Percentiles rank a stretch among this genome's conserved stretches.
phyloP scores from a whole-genome alignment of 345 rosid genomes.

The Nasturtium officinale region DNA sequence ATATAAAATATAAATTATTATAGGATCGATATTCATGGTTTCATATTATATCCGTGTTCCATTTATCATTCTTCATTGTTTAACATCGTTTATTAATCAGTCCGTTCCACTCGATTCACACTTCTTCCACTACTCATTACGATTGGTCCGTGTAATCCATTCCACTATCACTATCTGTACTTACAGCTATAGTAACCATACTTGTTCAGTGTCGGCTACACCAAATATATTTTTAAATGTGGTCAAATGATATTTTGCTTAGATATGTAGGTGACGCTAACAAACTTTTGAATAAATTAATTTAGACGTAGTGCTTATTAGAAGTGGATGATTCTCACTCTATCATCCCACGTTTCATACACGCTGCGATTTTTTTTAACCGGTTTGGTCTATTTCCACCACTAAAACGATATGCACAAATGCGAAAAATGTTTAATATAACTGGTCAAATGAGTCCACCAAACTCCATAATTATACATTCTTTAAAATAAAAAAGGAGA shows the following conservation, averaged over 20 bases:
- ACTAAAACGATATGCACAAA: conserved; percentile 5
- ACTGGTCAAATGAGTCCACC: conserved; percentile 32
- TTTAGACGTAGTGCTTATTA: background rate
- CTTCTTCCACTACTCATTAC: background rate
- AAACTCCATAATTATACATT: conserved; percentile 36
- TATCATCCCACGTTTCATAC: conserved; percentile 38
- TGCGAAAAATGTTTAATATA: background rate
- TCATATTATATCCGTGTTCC: background rate
- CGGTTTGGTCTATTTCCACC: conserved; percentile 26
- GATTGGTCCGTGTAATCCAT: background rate
- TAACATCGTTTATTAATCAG: background rate
- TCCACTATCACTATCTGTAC: background rate
- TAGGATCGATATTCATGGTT: background rate
- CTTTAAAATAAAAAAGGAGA: background rate
- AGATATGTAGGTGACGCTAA: background rate
- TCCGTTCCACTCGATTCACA: background rate
- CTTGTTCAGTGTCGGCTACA: background rate
- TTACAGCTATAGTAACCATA: background rate
- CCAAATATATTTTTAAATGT: background rate
- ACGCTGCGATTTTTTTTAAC: background rate
- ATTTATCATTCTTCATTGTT: background rate
- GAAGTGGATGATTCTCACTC: conserved; percentile 20
- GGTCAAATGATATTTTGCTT: conserved; percentile 22
- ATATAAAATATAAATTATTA: background rate
- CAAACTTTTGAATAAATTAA: conserved; percentile 8